Percentiles rank a stretch among this genome's conserved stretches.
phyloP scores from a whole-genome alignment of 2,329 filamentous ascomycete genomes.

The Rutstroemia sp. region DNA sequence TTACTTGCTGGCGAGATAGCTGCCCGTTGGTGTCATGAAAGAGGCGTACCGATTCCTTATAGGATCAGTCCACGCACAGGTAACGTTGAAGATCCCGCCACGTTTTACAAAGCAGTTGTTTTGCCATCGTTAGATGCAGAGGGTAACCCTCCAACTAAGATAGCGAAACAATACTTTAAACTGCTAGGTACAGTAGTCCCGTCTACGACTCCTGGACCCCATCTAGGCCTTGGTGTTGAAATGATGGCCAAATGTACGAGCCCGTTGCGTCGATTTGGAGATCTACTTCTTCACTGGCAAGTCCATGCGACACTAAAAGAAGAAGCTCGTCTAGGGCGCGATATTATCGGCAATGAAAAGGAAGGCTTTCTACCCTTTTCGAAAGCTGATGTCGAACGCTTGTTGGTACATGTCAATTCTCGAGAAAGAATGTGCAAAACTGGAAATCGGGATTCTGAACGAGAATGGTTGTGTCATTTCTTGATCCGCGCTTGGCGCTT shows the following conservation, averaged over 20 bases:
- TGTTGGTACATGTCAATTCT: slow-evolving; percentile 23
- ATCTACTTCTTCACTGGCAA: slow-evolving; percentile 60
- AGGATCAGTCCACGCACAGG: slow-evolving; percentile 28
- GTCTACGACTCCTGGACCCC: slow-evolving; percentile 44
- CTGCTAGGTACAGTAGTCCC: slow-evolving; percentile 46
- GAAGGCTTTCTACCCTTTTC: slow-evolving; percentile 27
- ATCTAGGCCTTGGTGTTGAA: slow-evolving; percentile 50
- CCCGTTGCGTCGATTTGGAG: slow-evolving; percentile 56
- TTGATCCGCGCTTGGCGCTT: slow-evolving; percentile 52
- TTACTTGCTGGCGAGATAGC: slow-evolving; percentile 54
- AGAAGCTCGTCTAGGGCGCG: slow-evolving; percentile 33
- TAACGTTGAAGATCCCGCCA: slow-evolving; percentile 20
- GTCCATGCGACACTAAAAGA: slow-evolving; percentile 50
- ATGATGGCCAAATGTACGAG: slow-evolving; percentile 59
- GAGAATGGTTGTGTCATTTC: slow-evolving; percentile 52
- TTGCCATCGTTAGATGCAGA: slow-evolving; percentile 18
- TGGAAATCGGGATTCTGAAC: slow-evolving; percentile 26
- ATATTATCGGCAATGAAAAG: slow-evolving; percentile 30
- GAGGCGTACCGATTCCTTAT: slow-evolving; percentile 53
- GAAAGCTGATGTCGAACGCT: slow-evolving; percentile 21
- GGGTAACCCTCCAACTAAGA: slow-evolving; percentile 10
- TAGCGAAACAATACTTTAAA: slow-evolving; percentile 21
- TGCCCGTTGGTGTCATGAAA: slow-evolving; percentile 51
- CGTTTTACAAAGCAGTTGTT: slow-evolving; percentile 20
- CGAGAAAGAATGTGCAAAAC: slow-evolving; percentile 22